phyloP scores from a whole-genome alignment of 2,329 filamentous ascomycete genomes.

The Neofusicoccum parvum region DNA sequence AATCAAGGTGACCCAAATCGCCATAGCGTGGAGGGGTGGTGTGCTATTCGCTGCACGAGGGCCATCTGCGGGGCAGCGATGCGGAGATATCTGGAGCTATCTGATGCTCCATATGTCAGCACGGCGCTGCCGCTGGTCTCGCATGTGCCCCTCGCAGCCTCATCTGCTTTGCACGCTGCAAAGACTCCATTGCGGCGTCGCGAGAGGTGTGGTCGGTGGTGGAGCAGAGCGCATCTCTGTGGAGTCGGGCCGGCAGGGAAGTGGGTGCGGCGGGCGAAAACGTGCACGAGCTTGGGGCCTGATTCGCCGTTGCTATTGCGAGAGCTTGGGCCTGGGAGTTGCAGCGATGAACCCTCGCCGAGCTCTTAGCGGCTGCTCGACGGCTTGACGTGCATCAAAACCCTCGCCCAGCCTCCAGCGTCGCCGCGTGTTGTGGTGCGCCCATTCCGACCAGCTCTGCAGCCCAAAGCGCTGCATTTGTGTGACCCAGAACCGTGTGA shows the following conservation, averaged over 20 bases:
- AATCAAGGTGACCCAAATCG: constrained; percentile 2
- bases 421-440: not conserved
- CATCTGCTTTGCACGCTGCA: not conserved
- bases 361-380: constrained; percentile 7
- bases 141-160: not conserved
- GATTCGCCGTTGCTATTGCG: constrained; percentile 10
- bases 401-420: constrained; percentile 5
- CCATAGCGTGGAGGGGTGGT: constrained; percentile 13
- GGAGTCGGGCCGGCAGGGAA: not conserved
- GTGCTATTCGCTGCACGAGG: constrained; percentile 2
- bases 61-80: not conserved
- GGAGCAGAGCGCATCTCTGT: not conserved
- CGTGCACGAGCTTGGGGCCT: constrained; percentile 4
- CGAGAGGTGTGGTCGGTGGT: not conserved
- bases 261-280: not conserved
- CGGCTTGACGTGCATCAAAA: constrained; percentile 3
- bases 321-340: constrained; percentile 10
- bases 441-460: not conserved
- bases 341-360: constrained; percentile 3
- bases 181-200: not conserved
- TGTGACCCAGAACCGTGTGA: not conserved
- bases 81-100: not conserved
- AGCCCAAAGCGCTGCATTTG: not conserved
- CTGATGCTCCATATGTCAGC: not conserved
- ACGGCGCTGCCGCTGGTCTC: not conserved